Percentiles rank a stretch among this genome's conserved stretches.
These are phyloP conservation scores for Inonotus hispidus DNA, from an alignment of 1,284 basidiomycete genomes.

Conservation along the genomic window DNA sequence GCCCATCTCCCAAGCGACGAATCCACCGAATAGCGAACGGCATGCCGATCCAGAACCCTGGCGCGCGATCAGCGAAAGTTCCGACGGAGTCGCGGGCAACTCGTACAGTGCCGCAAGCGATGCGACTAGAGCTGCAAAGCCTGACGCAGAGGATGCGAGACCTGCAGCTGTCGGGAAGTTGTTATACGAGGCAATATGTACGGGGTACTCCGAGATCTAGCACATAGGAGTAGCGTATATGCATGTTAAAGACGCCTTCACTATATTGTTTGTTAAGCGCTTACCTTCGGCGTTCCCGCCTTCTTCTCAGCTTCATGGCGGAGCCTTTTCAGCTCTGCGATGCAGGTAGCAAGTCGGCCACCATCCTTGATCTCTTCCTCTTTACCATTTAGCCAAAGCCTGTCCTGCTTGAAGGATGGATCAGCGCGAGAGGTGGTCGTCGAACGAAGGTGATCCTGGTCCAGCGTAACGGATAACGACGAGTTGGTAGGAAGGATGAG, in stretches of 20 bases:
- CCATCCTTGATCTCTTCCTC: slow-evolving; percentile 85
- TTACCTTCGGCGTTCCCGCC: slow-evolving; percentile 62
- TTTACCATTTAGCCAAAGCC: slow-evolving; percentile 91
- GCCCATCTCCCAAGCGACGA: slow-evolving; percentile 94
- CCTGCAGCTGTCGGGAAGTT: slow-evolving; percentile 99
- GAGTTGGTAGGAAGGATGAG: slow-evolving; percentile 98
- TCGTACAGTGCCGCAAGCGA: slow-evolving; percentile 86
- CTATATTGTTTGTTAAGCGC: slow-evolving; percentile 19
- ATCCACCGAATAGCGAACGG: slow-evolving; percentile 95
- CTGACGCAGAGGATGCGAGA: slow-evolving; percentile 94
- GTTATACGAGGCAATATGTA: slow-evolving; percentile 93
- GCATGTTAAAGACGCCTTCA: neutral
- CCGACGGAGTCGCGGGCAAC: slow-evolving; percentile 60
- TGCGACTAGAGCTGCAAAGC: slow-evolving; percentile 91
- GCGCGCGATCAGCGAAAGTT: slow-evolving; percentile 90
- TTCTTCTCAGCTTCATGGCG: slow-evolving; percentile 72
- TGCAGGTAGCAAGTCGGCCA: slow-evolving; percentile 81
- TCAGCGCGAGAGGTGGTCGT: slow-evolving; percentile 92
- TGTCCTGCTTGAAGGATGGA: slow-evolving; percentile 68
- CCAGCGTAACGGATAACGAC: slow-evolving; percentile 94
- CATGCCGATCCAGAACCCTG: slow-evolving; percentile 98
- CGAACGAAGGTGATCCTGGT: slow-evolving; percentile 92
- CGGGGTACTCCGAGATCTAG: slow-evolving; percentile 66
- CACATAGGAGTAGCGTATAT: slow-evolving; percentile 9
- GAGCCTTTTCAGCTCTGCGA: slow-evolving; percentile 81